Evolutionary conservation across 2,329 filamentous ascomycete species (phyloP).

Genomic region (Pseudogymnoascus pannorum): DNA sequence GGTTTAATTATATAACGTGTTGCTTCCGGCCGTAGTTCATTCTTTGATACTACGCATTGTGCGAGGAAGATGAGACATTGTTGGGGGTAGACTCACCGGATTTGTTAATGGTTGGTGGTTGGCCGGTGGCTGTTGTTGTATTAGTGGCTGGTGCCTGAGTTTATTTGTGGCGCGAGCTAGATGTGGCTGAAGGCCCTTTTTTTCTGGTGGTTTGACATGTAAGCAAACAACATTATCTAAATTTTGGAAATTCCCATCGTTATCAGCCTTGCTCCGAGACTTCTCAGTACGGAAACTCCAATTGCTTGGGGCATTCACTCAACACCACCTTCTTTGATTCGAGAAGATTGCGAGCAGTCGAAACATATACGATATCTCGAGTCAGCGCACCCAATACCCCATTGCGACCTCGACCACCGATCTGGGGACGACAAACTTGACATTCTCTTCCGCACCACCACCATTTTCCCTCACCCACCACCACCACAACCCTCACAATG

Average conservation of each 20-base stretch:
- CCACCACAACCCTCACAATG: not conserved
- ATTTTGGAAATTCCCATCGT: not conserved
- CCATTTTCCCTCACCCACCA: constrained; percentile 11
- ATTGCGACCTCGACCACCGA: not conserved
- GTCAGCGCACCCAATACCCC: not conserved
- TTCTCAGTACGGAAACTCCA: not conserved
- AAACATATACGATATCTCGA: not conserved
- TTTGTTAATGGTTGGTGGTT: not conserved
- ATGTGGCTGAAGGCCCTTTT: not conserved
- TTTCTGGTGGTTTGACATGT: too few species aligned
- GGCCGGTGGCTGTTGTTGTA: not conserved
- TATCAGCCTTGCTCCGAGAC: not conserved
- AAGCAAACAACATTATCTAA: not conserved
- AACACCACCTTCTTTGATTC: not conserved
- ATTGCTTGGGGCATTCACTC: not conserved
- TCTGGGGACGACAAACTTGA: not conserved
- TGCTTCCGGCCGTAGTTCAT: not conserved
- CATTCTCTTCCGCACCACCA: not conserved
- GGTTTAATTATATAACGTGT: not conserved
- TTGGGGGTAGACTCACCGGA: not conserved
- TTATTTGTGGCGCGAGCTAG: not conserved
- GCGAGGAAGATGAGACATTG: not conserved
- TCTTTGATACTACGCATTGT: not conserved
- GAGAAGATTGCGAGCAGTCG: not conserved
- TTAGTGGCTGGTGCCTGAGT: too few species aligned